Evolutionary conservation across 306 rosid species (phyloP).

Genomic region (Rosa persica): DNA sequence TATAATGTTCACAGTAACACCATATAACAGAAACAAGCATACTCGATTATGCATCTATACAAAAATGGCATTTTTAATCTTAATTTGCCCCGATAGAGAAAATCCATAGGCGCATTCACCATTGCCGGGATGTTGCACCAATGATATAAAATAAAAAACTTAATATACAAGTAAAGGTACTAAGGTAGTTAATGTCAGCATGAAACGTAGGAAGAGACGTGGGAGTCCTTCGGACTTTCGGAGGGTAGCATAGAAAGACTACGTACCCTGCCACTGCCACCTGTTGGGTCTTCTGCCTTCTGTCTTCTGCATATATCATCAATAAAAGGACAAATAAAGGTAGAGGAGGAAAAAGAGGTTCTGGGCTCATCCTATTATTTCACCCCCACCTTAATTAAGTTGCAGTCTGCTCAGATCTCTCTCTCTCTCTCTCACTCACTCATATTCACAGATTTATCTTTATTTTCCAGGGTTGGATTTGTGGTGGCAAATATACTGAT

Average conservation of each 20-base stretch:
- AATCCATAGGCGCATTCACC: too few species aligned
- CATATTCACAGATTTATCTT: conserved; percentile 14
- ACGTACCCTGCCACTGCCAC: conserved; percentile 39
- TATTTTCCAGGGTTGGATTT: conserved; percentile 4
- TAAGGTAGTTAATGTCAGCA: background rate
- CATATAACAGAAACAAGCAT: too few species aligned
- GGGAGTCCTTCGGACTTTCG: conserved; percentile 42
- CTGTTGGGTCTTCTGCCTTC: background rate
- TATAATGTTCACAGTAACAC: too few species aligned
- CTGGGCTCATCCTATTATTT: conserved; percentile 22
- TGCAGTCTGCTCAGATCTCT: conserved; percentile 37
- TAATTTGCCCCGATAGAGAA: too few species aligned
- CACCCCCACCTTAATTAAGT: conserved; percentile 44
- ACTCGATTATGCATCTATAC: too few species aligned
- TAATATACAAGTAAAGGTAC: background rate
- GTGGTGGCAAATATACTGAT: background rate
- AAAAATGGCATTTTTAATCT: too few species aligned
- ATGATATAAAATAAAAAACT: too few species aligned
- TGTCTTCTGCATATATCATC: conserved; percentile 18
- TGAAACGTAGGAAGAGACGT: conserved; percentile 5
- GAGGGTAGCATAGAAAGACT: conserved; percentile 37
- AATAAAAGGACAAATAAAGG: conserved; percentile 41
- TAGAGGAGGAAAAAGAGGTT: conserved; percentile 24
- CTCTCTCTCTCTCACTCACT: conserved; percentile 21
- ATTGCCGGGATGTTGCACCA: too few species aligned